A percentile compares a stretch with the other conserved stretches of the same genome.
These are phyloP conservation scores for Cyclocybe aegerita DNA, from an alignment of 768 basidiomycete species.

Conservation along the genomic window DNA sequence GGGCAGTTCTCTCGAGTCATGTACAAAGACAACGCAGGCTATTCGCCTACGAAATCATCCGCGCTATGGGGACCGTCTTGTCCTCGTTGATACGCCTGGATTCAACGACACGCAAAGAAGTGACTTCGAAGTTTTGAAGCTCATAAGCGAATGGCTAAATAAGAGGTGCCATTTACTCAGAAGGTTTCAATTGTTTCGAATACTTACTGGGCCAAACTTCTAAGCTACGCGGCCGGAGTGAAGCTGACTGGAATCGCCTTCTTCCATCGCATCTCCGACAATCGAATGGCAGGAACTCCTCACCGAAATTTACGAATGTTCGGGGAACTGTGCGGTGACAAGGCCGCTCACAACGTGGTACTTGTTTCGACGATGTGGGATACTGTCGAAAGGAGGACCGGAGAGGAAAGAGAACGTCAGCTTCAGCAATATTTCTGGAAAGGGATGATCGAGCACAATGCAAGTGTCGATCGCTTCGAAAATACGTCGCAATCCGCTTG, in stretches of 20 bases:
- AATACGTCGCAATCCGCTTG: slow-evolving; percentile 17
- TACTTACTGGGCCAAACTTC: neutral
- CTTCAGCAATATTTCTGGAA: slow-evolving; percentile 10
- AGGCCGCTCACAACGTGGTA: slow-evolving; percentile 27
- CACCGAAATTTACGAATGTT: slow-evolving; percentile 33
- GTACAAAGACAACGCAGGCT: neutral
- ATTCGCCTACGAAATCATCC: neutral
- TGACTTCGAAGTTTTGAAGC: slow-evolving; percentile 12
- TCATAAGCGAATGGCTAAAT: slow-evolving; percentile 11
- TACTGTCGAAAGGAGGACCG: slow-evolving; percentile 3
- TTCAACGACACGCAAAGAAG: slow-evolving; percentile 11
- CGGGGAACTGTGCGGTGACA: slow-evolving; percentile 22
- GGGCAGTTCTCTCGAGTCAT: neutral
- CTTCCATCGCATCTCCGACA: slow-evolving; percentile 38
- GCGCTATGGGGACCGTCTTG: slow-evolving; percentile 3
- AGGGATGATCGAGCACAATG: slow-evolving; percentile 12
- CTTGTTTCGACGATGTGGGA: slow-evolving; percentile 42
- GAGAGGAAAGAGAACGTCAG: slow-evolving; percentile 3
- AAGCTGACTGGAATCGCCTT: slow-evolving; percentile 35
- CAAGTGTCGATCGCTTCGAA: slow-evolving; percentile 3
- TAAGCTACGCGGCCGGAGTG: neutral
- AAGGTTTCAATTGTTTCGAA: neutral
- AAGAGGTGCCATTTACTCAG: slow-evolving; percentile 1
- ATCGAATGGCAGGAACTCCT: slow-evolving; percentile 32
- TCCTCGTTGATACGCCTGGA: slow-evolving; percentile 15